Base-by-base conservation (phyloP, 1,284 basidiomycete genomes). In the Ustilago cynodontis region DNA sequence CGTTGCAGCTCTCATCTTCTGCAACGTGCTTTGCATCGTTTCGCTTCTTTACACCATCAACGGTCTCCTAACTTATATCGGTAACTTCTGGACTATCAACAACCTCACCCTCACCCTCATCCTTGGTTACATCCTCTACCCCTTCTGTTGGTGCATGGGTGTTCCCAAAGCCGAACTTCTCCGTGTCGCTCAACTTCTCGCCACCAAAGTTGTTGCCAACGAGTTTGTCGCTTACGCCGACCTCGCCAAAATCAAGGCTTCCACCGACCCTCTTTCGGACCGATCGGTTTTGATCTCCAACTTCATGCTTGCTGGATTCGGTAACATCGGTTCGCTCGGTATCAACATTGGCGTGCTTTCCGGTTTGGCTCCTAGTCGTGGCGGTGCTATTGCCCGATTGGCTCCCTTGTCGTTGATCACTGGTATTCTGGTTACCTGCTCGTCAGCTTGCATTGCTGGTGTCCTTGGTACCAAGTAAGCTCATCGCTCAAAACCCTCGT, bases 311-410 rank as follows among this genome's bases (percentile, higher is more conserved):
- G 95, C 94, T 85, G 94, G 94, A 11, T 96, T 96, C 84, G 93
- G 93, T 63, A 96, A 96, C 87, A 79, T 79, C 59, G 85, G 84
- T 39, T 93, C 93, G 39, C 87, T 94, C 47, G 94, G 94, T 86
- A 94, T 95, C 83, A 93, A 95, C 87, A 92, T 95, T 71, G 94
- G 94, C 86, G 93, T 95, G 79, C 89, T 95, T 57, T 89, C 90
- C 71, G 93, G 93, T 45, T 89, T 95, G 92, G 82, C 93, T 22
- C 94, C 94, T n/a, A 90, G 90, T 24, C 90, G 91, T 71, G 88
- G 89, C 56, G 91, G 89, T 82, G 87, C 90, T 70, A 94, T 95
- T 79, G 91, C 92, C 22, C 88, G 88, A 2, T 89, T 92, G 59
- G 92, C 92, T 14, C 84, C 89, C 16, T 92, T 91, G 45, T 93